Conservation (phyloP, 164 flowering plant species). For the Buxus sempervirens region DNA sequence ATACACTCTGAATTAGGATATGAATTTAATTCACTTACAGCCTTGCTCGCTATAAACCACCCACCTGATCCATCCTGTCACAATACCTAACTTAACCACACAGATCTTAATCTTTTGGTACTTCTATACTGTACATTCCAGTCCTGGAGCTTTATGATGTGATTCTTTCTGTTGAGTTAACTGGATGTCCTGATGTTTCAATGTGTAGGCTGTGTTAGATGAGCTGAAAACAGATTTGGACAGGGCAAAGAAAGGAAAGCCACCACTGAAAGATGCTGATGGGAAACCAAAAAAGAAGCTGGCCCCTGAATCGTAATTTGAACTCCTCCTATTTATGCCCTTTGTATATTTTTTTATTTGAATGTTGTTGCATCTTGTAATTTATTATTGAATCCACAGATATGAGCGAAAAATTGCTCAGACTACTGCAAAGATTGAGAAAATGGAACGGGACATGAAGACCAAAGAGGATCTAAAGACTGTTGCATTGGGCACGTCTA, state of each 20-base stretch:
- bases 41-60: too few species aligned
- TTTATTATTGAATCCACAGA: conserved; percentile 36
- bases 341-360: background rate
- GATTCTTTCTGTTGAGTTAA: conserved; percentile 3
- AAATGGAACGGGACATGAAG: conserved; percentile 65
- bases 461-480: conserved; percentile 90
- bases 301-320: conserved; percentile 76
- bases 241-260: conserved; percentile 89
- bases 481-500: conserved; percentile 95
- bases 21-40: too few species aligned
- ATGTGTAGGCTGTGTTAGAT: conserved; percentile 47
- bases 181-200: conserved; percentile 7
- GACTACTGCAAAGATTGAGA: conserved; percentile 70
- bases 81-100: too few species aligned
- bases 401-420: conserved; percentile 72
- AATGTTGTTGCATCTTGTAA: background rate
- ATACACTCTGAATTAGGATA: too few species aligned
- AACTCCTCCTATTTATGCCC: conserved; percentile 1
- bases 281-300: conserved; percentile 79
- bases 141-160: background rate
- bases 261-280: conserved; percentile 73
- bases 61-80: too few species aligned
- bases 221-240: conserved; percentile 65
- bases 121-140: background rate
- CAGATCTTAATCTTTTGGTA: too few species aligned